Percentiles rank a stretch among this genome's conserved stretches.
phyloP scores from a whole-genome alignment of 2,329 filamentous ascomycete species.

The Cladobotryum protrusum region DNA sequence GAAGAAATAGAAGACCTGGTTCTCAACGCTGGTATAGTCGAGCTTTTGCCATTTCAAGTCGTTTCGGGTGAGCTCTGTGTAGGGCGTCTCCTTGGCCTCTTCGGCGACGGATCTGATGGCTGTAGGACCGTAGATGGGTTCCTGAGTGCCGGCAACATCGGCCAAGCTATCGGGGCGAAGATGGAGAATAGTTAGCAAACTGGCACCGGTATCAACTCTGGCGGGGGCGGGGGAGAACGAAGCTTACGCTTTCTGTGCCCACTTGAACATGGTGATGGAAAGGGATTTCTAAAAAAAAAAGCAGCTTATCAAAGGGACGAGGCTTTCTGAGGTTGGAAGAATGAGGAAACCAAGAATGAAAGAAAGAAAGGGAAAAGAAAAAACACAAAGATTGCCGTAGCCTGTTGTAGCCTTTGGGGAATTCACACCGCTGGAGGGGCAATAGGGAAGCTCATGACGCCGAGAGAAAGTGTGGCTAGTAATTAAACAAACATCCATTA shows the following conservation, averaged over 20 bases:
- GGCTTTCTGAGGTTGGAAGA: not conserved
- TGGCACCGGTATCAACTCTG: not conserved
- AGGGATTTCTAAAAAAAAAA: not conserved
- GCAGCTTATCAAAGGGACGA: not conserved
- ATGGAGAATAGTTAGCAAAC: conserved; percentile 9
- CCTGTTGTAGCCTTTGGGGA: conserved; percentile 1
- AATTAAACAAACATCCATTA: no score
- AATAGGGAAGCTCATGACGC: conserved; percentile 6
- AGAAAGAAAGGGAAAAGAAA: not conserved
- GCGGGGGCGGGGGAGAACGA: not conserved
- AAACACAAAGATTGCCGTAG: not conserved
- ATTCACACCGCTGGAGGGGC: conserved; percentile 11
- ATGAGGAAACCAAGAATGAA: conserved; percentile 1
- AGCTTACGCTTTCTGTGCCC: conserved; percentile 83
- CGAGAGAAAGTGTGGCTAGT: conserved; percentile 7
- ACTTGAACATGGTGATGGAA: conserved; percentile 70
- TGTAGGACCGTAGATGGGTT: conserved; percentile 87
- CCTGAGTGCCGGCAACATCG: conserved; percentile 88
- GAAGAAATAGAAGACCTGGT: conserved; percentile 87
- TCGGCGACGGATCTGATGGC: conserved; percentile 81
- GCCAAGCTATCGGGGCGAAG: conserved; percentile 44
- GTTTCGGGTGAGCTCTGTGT: conserved; percentile 69
- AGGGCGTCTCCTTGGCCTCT: conserved; percentile 71
- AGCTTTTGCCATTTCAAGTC: conserved; percentile 78
- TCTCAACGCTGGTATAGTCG: conserved; percentile 87